Conservation (phyloP, 169 alveolate species). For the Blepharisma undulans region DNA sequence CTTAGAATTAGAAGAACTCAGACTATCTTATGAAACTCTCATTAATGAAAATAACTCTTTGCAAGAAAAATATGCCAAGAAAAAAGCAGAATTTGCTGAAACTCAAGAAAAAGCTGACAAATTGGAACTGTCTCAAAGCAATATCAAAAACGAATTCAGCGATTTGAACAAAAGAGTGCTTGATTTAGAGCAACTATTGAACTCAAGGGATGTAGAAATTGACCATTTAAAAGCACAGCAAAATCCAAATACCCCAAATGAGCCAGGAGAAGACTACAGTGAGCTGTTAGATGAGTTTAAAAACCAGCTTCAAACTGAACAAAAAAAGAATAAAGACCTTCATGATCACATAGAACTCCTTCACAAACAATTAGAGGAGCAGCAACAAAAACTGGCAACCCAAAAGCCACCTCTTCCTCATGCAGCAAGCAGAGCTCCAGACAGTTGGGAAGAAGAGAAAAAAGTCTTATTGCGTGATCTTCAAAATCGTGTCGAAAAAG, state of each 20-base stretch:
- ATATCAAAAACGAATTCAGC: neutral
- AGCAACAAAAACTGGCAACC: neutral
- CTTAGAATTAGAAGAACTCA: neutral
- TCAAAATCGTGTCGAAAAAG: neutral
- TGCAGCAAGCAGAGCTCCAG: neutral
- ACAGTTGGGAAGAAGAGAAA: constrained; percentile 10
- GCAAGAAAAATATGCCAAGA: neutral
- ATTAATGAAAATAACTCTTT: neutral
- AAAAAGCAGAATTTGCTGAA: neutral
- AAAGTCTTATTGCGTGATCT: neutral
- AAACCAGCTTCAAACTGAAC: neutral
- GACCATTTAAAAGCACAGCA: neutral
- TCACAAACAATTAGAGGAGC: neutral
- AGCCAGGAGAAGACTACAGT: neutral
- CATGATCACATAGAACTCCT: neutral
- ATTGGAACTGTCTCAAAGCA: neutral
- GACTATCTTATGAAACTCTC: neutral
- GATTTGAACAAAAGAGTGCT: neutral
- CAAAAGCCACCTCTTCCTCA: neutral
- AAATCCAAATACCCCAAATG: neutral
- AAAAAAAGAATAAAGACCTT: neutral
- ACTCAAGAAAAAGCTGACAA: neutral
- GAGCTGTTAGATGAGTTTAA: neutral
- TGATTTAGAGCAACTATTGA: neutral
- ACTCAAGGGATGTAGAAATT: neutral